Percentiles rank a stretch among this genome's conserved stretches.
phyloP scores from a whole-genome alignment of 148 eudicot genomes.

The Beta vulgaris region DNA sequence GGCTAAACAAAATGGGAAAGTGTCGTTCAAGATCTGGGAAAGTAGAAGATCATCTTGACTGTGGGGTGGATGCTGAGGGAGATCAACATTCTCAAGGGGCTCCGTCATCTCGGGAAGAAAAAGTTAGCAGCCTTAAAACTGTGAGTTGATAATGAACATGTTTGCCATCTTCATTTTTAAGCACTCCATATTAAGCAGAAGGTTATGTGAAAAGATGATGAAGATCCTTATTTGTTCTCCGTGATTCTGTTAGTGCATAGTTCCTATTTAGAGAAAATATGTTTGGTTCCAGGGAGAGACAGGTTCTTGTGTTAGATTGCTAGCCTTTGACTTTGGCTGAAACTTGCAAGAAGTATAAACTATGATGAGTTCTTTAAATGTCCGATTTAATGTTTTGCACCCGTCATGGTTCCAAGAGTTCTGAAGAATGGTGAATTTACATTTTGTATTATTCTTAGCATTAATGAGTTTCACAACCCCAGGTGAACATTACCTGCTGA shows the following conservation, averaged over 20 bases:
- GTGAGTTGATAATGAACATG: constrained; percentile 44
- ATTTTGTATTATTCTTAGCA: neutral
- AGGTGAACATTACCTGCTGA: neutral
- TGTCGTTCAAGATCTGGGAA: constrained; percentile 71
- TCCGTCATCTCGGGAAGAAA: constrained; percentile 83
- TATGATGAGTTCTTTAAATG: neutral
- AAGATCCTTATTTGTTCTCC: neutral
- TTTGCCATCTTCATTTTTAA: neutral
- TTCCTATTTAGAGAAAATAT: neutral
- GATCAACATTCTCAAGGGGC: constrained; percentile 87
- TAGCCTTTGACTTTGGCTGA: neutral
- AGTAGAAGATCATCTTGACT: constrained; percentile 67
- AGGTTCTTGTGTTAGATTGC: neutral
- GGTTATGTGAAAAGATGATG: neutral
- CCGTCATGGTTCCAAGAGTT: neutral
- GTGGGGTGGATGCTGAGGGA: constrained; percentile 79
- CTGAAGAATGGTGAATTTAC: constrained; percentile 2
- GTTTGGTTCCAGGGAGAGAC: neutral
- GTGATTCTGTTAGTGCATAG: neutral
- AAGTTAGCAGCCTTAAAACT: constrained; percentile 95
- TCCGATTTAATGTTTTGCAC: neutral
- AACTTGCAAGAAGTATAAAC: neutral
- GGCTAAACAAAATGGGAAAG: constrained; percentile 54
- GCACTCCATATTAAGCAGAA: neutral
- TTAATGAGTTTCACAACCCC: neutral